Conservation (phyloP, 768 basidiomycete species). For the Cyclocybe aegerita region DNA sequence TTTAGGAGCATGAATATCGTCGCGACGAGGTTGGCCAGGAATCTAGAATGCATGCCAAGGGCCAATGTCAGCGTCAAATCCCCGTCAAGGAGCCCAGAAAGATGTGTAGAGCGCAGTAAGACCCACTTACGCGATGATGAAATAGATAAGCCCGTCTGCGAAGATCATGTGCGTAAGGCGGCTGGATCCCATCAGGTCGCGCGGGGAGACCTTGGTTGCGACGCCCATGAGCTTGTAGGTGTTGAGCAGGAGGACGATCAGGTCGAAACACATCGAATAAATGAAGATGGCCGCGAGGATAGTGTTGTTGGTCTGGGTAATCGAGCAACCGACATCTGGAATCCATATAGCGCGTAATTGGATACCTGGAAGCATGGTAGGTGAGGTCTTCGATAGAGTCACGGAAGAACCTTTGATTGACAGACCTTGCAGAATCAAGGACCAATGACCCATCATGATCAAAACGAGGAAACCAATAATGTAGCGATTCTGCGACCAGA, state of each 20-base stretch:
- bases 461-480: conserved; percentile 50
- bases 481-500: conserved; percentile 60
- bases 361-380: conserved; percentile 39
- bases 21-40: conserved; percentile 41
- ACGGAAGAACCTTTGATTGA: background rate
- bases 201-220: conserved; percentile 11
- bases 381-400: background rate
- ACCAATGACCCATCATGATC: conserved; percentile 70
- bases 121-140: conserved; percentile 64
- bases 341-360: conserved; percentile 59
- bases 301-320: conserved; percentile 59
- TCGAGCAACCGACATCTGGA: conserved; percentile 46
- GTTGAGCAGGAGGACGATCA: conserved; percentile 57
- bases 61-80: background rate
- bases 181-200: conserved; percentile 29
- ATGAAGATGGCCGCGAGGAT: conserved; percentile 71
- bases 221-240: conserved; percentile 52
- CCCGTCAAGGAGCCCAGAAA: background rate
- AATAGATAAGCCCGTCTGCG: conserved; percentile 70
- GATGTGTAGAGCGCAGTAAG: background rate
- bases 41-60: conserved; percentile 25
- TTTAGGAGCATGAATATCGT: conserved; percentile 68
- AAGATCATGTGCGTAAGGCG: conserved; percentile 65
- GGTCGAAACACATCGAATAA: conserved; percentile 76
- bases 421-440: conserved; percentile 64